Conservation (phyloP, 2,329 filamentous ascomycete genomes). For the Leptosphaerulina australis region DNA sequence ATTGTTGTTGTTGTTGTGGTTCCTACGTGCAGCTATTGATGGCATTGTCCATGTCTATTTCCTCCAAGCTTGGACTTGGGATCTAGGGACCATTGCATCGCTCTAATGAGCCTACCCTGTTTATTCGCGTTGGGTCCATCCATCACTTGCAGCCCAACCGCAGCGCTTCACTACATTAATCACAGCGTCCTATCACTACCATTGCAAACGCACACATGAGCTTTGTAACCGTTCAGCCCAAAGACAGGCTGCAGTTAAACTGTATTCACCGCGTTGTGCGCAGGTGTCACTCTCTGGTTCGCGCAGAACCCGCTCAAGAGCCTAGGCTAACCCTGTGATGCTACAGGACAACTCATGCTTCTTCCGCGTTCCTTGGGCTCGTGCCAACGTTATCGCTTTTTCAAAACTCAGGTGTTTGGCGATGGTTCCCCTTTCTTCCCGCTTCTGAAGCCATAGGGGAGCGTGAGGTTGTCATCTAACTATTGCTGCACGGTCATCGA, state of each 20-base stretch:
- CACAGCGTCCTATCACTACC: neutral
- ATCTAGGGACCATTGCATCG: neutral
- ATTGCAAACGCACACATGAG: constrained; percentile 23
- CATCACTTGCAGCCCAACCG: constrained; percentile 8
- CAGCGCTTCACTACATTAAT: neutral
- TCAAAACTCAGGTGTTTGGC: neutral
- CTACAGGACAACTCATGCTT: constrained; percentile 3
- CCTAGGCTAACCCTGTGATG: constrained; percentile 12
- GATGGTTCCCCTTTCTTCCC: constrained; percentile 3
- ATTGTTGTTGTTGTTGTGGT: constrained; percentile 1
- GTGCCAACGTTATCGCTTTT: neutral
- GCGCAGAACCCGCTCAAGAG: neutral
- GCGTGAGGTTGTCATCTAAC: constrained; percentile 2
- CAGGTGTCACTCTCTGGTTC: constrained; percentile 4
- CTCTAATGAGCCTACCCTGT: constrained; percentile 7
- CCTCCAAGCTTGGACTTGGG: constrained; percentile 5
- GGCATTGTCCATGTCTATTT: constrained; percentile 2
- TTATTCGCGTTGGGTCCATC: neutral
- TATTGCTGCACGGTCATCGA: constrained; percentile 5
- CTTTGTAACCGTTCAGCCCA: constrained; percentile 8
- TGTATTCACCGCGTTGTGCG: neutral
- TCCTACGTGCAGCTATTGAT: neutral
- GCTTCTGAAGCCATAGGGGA: constrained; percentile 1
- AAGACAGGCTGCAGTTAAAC: constrained; percentile 10
- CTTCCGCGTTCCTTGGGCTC: neutral